These are phyloP conservation scores for Pseudotulostoma volvatum DNA, from an alignment of 495 filamentous ascomycete species.

Conservation along the genomic window DNA sequence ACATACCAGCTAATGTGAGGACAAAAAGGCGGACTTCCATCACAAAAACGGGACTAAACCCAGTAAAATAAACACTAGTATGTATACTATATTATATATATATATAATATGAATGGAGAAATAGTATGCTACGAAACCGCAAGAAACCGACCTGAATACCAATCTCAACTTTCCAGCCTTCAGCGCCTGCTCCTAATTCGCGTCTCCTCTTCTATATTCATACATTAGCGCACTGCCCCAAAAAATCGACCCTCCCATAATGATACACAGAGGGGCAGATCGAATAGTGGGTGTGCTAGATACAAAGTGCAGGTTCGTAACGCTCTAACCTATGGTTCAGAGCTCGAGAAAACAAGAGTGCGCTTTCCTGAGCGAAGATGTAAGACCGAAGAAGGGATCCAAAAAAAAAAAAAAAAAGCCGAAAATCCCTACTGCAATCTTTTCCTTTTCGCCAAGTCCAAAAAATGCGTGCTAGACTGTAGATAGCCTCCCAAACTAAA, in stretches of 20 bases:
- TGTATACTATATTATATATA: no score
- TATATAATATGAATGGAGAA: no score
- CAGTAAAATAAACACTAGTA: no score
- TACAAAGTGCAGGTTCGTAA: background rate
- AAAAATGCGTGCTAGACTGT: background rate
- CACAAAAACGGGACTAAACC: no score
- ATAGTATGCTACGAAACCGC: no score
- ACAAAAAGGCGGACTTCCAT: no score
- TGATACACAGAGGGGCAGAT: no score
- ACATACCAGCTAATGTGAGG: no score
- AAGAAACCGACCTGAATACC: no score
- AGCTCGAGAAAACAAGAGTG: background rate
- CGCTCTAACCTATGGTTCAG: background rate
- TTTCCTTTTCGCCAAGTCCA: background rate
- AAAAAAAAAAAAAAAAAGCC: background rate
- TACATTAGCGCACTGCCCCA: background rate
- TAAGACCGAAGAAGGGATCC: background rate
- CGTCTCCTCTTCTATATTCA: background rate
- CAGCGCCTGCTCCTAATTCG: no score
- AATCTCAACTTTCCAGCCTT: no score
- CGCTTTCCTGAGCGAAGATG: background rate
- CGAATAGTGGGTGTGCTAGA: no score
- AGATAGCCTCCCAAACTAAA: background rate
- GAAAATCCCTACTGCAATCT: background rate
- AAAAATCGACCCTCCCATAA: background rate